Conservation (phyloP, 2,329 filamentous ascomycete genomes). For the Truncatella angustata region DNA sequence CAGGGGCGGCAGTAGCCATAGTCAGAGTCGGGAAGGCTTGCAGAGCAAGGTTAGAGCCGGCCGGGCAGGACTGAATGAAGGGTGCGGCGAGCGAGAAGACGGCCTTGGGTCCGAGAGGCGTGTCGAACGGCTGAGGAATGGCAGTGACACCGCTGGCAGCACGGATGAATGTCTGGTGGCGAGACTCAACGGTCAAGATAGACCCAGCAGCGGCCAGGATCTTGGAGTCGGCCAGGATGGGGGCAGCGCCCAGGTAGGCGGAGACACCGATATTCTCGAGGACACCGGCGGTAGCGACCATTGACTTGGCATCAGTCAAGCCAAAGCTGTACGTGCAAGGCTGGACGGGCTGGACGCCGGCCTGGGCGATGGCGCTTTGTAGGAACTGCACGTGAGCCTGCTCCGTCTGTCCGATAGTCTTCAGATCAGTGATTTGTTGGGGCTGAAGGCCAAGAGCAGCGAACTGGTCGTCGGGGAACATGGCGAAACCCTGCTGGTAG, state of each 20-base stretch:
- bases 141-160: conserved; percentile 55
- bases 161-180: conserved; percentile 73
- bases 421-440: conserved; percentile 56
- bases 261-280: conserved; percentile 73
- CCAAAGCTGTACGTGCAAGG: conserved; percentile 72
- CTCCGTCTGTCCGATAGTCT: conserved; percentile 62
- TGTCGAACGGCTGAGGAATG: conserved; percentile 69
- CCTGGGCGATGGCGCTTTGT: conserved; percentile 58
- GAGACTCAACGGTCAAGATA: conserved; percentile 71
- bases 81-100: conserved; percentile 72
- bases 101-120: conserved; percentile 63
- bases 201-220: conserved; percentile 66
- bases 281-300: conserved; percentile 68
- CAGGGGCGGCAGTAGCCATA: conserved; percentile 44
- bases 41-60: conserved; percentile 62
- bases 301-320: conserved; percentile 62
- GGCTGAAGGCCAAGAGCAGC: conserved; percentile 56
- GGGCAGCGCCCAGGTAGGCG: conserved; percentile 71
- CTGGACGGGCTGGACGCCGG: conserved; percentile 63
- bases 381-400: conserved; percentile 59
- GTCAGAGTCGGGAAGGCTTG: conserved; percentile 60
- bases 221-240: conserved; percentile 56
- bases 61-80: conserved; percentile 70
- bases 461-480: conserved; percentile 66
- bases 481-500: conserved; percentile 68